Evolutionary conservation across 148 eudicot species (phyloP).

Genomic region (Gaultheria prostrata): DNA sequence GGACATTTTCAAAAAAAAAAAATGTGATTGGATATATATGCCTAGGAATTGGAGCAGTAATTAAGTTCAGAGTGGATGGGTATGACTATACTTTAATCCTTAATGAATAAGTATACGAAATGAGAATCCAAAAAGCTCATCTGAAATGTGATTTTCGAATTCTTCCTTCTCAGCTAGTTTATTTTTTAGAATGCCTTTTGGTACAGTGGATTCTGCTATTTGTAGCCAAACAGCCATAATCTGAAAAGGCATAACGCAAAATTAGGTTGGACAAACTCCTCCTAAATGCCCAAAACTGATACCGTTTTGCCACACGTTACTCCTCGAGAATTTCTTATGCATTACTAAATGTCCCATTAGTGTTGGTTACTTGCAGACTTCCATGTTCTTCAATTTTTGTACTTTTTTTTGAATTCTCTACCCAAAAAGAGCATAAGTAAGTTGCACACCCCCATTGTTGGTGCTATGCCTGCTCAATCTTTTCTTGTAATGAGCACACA

Average conservation of each 20-base stretch:
- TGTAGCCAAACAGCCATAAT: not conserved
- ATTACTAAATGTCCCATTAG: not conserved
- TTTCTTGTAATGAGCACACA: not conserved
- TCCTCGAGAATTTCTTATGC: not conserved
- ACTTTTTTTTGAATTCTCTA: not conserved
- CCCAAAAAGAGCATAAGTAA: not conserved
- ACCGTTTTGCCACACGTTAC: not conserved
- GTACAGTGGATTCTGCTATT: not conserved
- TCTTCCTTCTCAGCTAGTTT: not conserved
- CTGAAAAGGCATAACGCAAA: not conserved
- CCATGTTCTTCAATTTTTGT: not conserved
- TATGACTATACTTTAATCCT: not conserved
- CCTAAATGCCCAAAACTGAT: not conserved
- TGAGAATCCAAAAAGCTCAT: not conserved
- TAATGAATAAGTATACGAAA: not conserved
- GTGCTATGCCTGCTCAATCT: not conserved
- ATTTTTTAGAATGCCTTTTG: not conserved
- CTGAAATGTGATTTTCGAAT: not conserved
- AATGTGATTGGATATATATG: too few species aligned
- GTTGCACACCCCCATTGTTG: not conserved
- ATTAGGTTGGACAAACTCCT: not conserved
- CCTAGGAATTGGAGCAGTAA: not conserved
- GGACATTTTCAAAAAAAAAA: too few species aligned
- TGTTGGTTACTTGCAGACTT: not conserved
- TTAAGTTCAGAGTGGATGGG: not conserved